Conservation (phyloP, 805 yeast species). For the Candida easanensis region DNA sequence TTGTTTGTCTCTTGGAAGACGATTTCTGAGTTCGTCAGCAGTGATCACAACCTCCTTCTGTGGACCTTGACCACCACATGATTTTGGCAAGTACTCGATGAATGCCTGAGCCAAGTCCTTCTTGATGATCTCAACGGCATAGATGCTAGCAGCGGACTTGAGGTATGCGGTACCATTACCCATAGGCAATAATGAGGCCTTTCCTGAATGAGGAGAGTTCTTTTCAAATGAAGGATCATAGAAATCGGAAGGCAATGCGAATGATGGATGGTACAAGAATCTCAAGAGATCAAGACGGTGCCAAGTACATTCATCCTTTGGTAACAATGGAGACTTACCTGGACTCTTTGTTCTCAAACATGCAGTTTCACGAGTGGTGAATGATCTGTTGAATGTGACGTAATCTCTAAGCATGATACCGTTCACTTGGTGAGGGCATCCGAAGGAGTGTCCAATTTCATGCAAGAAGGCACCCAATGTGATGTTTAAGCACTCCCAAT, state of each 20-base stretch:
- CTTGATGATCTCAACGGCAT: constrained; percentile 65
- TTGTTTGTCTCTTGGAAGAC: constrained; percentile 32
- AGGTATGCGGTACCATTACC: constrained; percentile 44
- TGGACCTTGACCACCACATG: constrained; percentile 60
- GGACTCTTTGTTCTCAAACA: constrained; percentile 50
- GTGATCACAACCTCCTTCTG: constrained; percentile 49
- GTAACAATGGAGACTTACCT: constrained; percentile 48
- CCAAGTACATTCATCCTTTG: constrained; percentile 81
- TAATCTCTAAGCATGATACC: constrained; percentile 94
- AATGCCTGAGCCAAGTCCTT: constrained; percentile 43
- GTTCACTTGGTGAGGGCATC: constrained; percentile 86
- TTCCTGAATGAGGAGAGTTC: constrained; percentile 31
- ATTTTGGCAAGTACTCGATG: constrained; percentile 56
- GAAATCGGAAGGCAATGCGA: constrained; percentile 65
- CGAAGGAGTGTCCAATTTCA: constrained; percentile 88
- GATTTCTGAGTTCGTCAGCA: constrained; percentile 41
- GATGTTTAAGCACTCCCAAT: constrained; percentile 86
- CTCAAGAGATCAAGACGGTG: constrained; percentile 75
- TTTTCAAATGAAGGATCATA: constrained; percentile 40
- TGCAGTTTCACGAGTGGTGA: constrained; percentile 64
- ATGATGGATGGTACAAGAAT: constrained; percentile 78
- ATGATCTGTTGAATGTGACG: constrained; percentile 74
- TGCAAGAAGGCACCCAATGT: constrained; percentile 94
- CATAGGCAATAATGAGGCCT: constrained; percentile 45
- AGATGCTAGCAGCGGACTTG: constrained; percentile 64